These are phyloP conservation scores for Claviceps purpurea DNA, from an alignment of 2,329 filamentous ascomycete species.

Conservation along the genomic window DNA sequence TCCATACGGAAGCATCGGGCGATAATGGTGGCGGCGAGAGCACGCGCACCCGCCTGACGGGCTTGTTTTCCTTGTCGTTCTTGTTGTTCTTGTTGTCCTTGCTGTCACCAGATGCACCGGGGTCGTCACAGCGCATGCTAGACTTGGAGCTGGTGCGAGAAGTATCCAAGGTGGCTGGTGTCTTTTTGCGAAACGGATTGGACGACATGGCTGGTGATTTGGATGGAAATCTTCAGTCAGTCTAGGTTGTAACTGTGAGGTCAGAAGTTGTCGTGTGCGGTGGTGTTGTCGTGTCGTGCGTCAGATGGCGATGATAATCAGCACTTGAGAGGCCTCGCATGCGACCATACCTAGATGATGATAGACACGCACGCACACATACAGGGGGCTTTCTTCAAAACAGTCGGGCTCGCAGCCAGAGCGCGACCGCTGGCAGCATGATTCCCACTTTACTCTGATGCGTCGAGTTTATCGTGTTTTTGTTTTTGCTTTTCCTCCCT, in stretches of 20 bases:
- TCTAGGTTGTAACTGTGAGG: neutral
- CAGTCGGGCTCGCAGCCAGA: constrained; percentile 4
- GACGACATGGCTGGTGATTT: constrained; percentile 9
- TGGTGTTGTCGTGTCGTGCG: neutral
- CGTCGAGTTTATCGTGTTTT: no score
- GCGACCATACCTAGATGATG: neutral
- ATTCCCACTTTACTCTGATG: no score
- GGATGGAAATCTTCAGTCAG: no score
- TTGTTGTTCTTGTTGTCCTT: constrained; percentile 19
- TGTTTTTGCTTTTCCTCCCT: no score
- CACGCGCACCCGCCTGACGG: constrained; percentile 54
- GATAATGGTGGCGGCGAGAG: constrained; percentile 50
- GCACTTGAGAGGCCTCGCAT: neutral
- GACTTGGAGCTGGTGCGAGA: constrained; percentile 10
- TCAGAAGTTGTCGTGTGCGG: neutral
- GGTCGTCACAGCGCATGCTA: constrained; percentile 8
- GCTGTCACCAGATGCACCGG: constrained; percentile 12
- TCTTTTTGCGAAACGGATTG: constrained; percentile 14
- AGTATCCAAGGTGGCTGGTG: constrained; percentile 8
- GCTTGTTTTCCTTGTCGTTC: constrained; percentile 25
- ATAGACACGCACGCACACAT: neutral
- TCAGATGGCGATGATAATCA: neutral
- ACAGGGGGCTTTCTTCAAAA: neutral
- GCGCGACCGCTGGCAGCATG: constrained; percentile 1
- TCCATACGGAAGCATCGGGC: constrained; percentile 34